Base-by-base conservation (phyloP, 352 stramenopile species). In the Paralagenidium karlingii region DNA sequence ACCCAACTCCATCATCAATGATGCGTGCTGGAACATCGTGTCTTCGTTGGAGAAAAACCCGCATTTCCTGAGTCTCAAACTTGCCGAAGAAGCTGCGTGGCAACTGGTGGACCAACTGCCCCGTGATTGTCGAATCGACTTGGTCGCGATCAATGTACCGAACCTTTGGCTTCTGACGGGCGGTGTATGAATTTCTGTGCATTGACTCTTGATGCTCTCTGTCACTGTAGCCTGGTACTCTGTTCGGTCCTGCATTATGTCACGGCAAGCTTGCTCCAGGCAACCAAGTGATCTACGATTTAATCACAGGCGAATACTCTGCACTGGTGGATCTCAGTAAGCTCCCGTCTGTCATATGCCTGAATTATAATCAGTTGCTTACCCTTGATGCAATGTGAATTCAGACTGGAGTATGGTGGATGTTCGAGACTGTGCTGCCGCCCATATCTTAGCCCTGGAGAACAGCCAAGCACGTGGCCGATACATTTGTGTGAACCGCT, bases 111-210 rank as follows among this genome's bases (percentile, higher is more conserved):
- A 93, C 46, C 78, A 93, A 42, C 54, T 90, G 6, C 76, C 76
- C 8, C 73, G 66, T 21, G 76, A 90, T 38, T 74, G 68, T 34
- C 64, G 75, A 18, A 86, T 92, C 45, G 71, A 90, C 58, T 58
- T 92, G 31, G 76, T 92, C 44, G 83, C 79, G 8, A 88, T 92
- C 49, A 92, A 92, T 42, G 70, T 83, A 62, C 30, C n/a, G n/a
- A n/a, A n/a, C n/a, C n/a, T n/a, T n/a, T n/a, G n/a, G n/a, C n/a
- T n/a, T n/a, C n/a, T n/a, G n/a, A n/a, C n/a, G n/a, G n/a, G 63
- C 62, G 3, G 7, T 30, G 5, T 24, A 5, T 34, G 28, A 30
- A 33, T 34, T 21, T 20, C 22, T 16, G 36, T 21, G 28, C 21
- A 37, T 49, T 3, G 6, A 39, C 8, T 19, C 18, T 29, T 39